Evolutionary conservation across 257 asterid species (phyloP), one percentile per base, ranked within the genome.

Genomic region (Nicotiana undulata): DNA sequence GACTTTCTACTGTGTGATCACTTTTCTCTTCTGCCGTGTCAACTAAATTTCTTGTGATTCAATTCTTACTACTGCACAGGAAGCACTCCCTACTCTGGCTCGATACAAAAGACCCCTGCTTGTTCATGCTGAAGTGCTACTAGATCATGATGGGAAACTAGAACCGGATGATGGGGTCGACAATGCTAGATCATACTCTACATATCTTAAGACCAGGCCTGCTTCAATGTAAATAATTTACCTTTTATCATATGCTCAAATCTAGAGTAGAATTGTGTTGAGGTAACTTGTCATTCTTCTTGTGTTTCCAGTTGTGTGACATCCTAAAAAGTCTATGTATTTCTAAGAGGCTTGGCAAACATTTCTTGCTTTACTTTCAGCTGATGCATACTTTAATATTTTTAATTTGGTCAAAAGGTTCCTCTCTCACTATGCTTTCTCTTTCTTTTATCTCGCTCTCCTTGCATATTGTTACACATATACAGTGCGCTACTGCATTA

Each of bases 151-250:
- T 76, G 88, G 26, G 66, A 80, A 81, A 53, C 28, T 72, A 80
- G 91, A 85, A 32, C 34, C 20, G 72, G 49, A 75, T 24, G 90
- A 85, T 58, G 89, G 77, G 53, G 84, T 76, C 56, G 86, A 72
- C 22, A 80, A 88, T 81, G 90, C 95, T 10, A 85, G 96, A 86
- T 91, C 96, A 58, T 95, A 95, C 79, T 85, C 90, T 59, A 91
- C 97, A 24, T 95, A 95, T 90, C 97, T 95, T 37, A 91, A 90
- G 85, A 90, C 92, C 40, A 90, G 99, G 87, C 97, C 98, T 46
- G 89, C 98, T 80, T 89, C 99, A 75, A 85, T 90, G 99, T 93
- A 81, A 81, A 82, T 24, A 46, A 44, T 44, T 72, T 70, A 46
- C 40, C 53, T 66, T 65, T 72, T 72, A 15, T 24, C 60, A 46